These are phyloP conservation scores for Colletotrichum noveboracense DNA, from an alignment of 2,329 filamentous ascomycete species.

Conservation along the genomic window DNA sequence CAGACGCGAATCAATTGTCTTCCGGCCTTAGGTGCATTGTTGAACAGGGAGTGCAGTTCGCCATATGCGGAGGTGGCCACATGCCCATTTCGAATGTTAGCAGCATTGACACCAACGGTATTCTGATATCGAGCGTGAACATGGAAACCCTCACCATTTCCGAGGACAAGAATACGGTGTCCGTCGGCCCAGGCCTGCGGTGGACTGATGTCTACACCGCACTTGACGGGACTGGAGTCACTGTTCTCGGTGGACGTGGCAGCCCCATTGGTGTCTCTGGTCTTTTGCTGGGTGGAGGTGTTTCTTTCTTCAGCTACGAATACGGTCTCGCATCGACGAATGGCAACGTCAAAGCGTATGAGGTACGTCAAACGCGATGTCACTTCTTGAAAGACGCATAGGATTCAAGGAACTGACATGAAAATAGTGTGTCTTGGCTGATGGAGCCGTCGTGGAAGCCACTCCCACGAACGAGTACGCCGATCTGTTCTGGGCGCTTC, in stretches of 20 bases:
- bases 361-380: constrained; percentile 31
- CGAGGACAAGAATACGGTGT: constrained; percentile 29
- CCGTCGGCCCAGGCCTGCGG: constrained; percentile 38
- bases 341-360: constrained; percentile 31
- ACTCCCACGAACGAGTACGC: not conserved
- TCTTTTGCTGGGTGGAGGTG: constrained; percentile 38
- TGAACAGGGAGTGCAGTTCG: not conserved
- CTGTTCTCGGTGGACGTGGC: constrained; percentile 41
- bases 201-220: constrained; percentile 43
- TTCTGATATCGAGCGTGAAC: not conserved
- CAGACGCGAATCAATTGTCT: not conserved
- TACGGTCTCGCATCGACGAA: constrained; percentile 31
- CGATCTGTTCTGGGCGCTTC: not conserved
- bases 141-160: constrained; percentile 11
- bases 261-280: constrained; percentile 43
- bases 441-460: not conserved
- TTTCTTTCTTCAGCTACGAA: constrained; percentile 29
- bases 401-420: fast-evolving
- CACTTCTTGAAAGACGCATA: not conserved
- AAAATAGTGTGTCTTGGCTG: not conserved
- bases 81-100: not conserved
- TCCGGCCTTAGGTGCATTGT: not conserved
- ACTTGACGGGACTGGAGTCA: constrained; percentile 35
- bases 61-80: constrained; percentile 14
- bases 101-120: not conserved